These are phyloP conservation scores for Penicillium paradoxum DNA, from an alignment of 495 filamentous ascomycete species.

Conservation along the genomic window DNA sequence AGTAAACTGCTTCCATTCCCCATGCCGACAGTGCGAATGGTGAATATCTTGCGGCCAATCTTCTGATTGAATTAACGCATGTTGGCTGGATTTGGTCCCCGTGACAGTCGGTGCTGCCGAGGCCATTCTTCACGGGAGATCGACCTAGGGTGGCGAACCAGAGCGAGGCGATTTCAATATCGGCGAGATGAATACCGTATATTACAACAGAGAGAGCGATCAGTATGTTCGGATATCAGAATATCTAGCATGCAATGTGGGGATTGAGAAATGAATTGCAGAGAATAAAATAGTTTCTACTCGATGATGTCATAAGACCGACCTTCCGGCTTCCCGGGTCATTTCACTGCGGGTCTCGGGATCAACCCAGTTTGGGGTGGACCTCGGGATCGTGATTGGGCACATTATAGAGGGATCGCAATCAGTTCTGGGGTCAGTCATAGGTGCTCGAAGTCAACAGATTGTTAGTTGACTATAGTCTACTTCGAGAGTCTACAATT, in stretches of 20 bases:
- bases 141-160: not conserved
- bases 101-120: slow-evolving; percentile 4
- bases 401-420: no score
- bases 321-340: slow-evolving; percentile 5
- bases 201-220: not conserved
- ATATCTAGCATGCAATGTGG: not conserved
- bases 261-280: not conserved
- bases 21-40: not conserved
- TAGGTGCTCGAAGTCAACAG: no score
- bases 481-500: no score
- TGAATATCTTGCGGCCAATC: slow-evolving; percentile 16
- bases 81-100: not conserved
- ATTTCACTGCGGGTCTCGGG: slow-evolving; percentile 1
- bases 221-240: not conserved
- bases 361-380: not conserved
- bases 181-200: not conserved
- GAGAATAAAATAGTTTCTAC: not conserved
- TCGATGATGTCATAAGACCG: slow-evolving; percentile 6
- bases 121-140: slow-evolving; percentile 19
- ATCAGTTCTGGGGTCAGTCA: no score
- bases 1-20: slow-evolving; percentile 8
- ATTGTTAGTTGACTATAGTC: no score
- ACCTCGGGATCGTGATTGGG: no score
- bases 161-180: not conserved
- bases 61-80: slow-evolving; percentile 6